Evolutionary conservation across 306 rosid genomes (phyloP).

Genomic region (Corylus avellana): DNA sequence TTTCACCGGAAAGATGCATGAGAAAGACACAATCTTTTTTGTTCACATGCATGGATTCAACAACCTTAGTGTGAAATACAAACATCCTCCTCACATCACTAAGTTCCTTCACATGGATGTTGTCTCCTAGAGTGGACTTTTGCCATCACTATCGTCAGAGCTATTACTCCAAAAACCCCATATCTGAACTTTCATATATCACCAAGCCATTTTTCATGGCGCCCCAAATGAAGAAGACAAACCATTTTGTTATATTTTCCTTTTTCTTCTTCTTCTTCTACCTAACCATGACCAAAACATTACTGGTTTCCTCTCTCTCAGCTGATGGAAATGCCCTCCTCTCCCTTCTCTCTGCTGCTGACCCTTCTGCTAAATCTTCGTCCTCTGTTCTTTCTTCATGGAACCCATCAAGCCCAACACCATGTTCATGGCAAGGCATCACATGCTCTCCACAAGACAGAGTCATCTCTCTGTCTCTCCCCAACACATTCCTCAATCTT

Average conservation of each 20-base stretch:
- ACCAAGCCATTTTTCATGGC: slow-evolving; percentile 26
- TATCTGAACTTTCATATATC: slow-evolving; percentile 32
- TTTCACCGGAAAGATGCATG: slow-evolving; percentile 42
- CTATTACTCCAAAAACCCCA: slow-evolving; percentile 18
- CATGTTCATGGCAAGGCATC: slow-evolving; percentile 91
- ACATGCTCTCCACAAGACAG: slow-evolving; percentile 85
- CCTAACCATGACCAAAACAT: slow-evolving; percentile 32
- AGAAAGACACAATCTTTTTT: slow-evolving; percentile 34
- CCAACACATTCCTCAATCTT: slow-evolving; percentile 73
- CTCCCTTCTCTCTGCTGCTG: slow-evolving; percentile 57
- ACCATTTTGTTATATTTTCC: slow-evolving; percentile 29
- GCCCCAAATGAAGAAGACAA: slow-evolving; percentile 42
- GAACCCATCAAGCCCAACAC: slow-evolving; percentile 76
- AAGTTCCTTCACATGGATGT: slow-evolving; percentile 63
- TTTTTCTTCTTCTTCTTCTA: slow-evolving; percentile 34
- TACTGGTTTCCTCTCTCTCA: slow-evolving; percentile 55
- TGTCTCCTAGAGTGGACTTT: slow-evolving; percentile 57
- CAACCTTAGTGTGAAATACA: slow-evolving; percentile 63
- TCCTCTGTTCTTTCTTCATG: slow-evolving; percentile 76
- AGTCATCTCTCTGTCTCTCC: slow-evolving; percentile 81
- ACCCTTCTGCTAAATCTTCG: slow-evolving; percentile 42
- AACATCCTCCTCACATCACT: slow-evolving; percentile 45
- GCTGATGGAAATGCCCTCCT: slow-evolving; percentile 89
- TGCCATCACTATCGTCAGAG: slow-evolving; percentile 32
- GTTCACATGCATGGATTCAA: slow-evolving; percentile 64